Evolutionary conservation across 2,329 filamentous ascomycete genomes (phyloP).

Genomic region (Xylariaceae sp.): DNA sequence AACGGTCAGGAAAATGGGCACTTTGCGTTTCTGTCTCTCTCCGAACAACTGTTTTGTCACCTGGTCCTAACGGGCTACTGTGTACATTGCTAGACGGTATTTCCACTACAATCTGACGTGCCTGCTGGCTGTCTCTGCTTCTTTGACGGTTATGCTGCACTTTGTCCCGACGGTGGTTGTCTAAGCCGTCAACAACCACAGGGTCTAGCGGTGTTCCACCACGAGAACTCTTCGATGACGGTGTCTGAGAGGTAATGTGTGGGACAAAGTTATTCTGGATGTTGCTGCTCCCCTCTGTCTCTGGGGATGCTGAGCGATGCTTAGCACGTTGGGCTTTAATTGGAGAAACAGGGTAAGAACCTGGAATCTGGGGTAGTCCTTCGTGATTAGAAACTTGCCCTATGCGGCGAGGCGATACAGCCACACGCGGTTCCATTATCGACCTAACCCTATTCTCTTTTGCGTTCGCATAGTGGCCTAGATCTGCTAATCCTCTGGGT

Average conservation of each 20-base stretch:
- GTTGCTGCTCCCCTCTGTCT: constrained; percentile 9
- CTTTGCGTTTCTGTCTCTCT: constrained; percentile 12
- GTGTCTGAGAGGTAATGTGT: constrained; percentile 18
- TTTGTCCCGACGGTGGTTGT: background rate
- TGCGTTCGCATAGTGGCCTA: background rate
- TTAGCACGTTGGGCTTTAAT: background rate
- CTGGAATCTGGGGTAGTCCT: constrained; percentile 11
- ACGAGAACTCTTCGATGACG: constrained; percentile 23
- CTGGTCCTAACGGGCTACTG: background rate
- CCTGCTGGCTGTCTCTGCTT: background rate
- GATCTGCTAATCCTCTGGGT: background rate
- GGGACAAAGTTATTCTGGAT: constrained; percentile 24
- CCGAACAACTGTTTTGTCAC: background rate
- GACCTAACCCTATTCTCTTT: background rate
- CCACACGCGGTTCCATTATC: background rate
- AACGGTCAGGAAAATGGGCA: constrained; percentile 14
- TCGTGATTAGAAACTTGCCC: constrained; percentile 9
- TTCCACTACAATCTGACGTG: constrained; percentile 7
- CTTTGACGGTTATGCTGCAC: background rate
- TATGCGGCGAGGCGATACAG: constrained; percentile 6
- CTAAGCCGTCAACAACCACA: constrained; percentile 32
- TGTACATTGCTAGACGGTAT: constrained; percentile 1
- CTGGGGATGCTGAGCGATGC: background rate
- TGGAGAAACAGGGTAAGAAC: constrained; percentile 28
- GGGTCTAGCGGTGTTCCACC: constrained; percentile 30